These are phyloP conservation scores for Paecilomyces dactylethromorphus DNA, from an alignment of 2,329 filamentous ascomycete genomes.

Conservation along the genomic window DNA sequence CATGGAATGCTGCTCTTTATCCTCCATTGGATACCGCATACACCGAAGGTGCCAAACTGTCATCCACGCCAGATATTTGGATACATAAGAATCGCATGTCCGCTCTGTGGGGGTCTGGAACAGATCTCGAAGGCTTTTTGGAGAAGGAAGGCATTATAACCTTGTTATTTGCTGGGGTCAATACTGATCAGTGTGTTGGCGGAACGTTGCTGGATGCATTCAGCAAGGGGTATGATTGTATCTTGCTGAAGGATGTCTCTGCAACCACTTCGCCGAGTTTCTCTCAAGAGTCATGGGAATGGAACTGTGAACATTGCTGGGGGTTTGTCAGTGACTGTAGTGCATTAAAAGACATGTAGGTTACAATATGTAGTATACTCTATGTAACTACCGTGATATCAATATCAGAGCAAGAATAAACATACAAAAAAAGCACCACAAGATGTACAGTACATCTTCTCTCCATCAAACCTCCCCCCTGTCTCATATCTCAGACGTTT, in stretches of 20 bases:
- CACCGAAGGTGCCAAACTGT: conserved; percentile 15
- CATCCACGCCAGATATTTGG: conserved; percentile 38
- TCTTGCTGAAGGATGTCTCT: conserved; percentile 50
- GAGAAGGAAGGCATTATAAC: conserved; percentile 38
- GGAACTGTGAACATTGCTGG: background rate
- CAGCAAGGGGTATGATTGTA: conserved; percentile 50
- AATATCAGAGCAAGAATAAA: background rate
- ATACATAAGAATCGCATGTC: conserved; percentile 55
- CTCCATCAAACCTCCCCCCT: background rate
- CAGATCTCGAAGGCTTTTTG: conserved; percentile 39
- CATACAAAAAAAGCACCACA: background rate
- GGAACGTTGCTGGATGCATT: conserved; percentile 52
- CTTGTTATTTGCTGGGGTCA: conserved; percentile 53
- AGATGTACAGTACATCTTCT: background rate
- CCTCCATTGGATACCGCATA: conserved; percentile 38
- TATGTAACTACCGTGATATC: background rate
- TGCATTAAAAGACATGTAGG: background rate
- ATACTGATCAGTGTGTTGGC: conserved; percentile 57
- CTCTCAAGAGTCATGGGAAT: conserved; percentile 22
- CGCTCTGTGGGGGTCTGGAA: conserved; percentile 46
- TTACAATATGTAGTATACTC: background rate
- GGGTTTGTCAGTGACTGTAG: conserved; percentile 30
- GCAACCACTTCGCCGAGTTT: conserved; percentile 43
- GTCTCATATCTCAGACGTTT: background rate
- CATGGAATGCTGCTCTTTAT: conserved; percentile 52